Base-by-base conservation (phyloP, 1,139 yeast species). In the Pichia sp. region DNA sequence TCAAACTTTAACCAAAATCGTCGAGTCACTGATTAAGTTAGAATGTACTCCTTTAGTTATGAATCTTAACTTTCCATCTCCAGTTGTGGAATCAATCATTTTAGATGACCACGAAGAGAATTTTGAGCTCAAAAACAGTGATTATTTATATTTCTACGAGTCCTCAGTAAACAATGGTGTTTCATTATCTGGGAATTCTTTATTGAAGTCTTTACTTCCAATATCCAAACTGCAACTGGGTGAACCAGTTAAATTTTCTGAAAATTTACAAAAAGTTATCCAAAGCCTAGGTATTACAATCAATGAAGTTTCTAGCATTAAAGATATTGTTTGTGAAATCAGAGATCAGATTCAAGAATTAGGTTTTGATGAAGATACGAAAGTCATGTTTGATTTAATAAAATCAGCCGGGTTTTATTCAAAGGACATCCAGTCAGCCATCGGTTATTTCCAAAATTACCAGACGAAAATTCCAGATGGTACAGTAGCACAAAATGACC, bases 361-460 rank as follows among this genome's bases (percentile, higher is more conserved):
- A 27, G 50, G 46, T 6, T 35, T 57, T n/a, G 62, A 58, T 40
- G 47, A 49, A 6, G 40, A 40, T 5, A 41, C 46, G 8, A 37
- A 41, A 9, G 43, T 47, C 3, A 48, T 44, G 40, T 34, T 49
- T 61, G 69, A 49, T 54, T 64, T 49, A 51, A 52, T 58, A 9
- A 51, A 46, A 42, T 52, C 58, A 1, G 42, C 50, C 11, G 62
- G 59, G 1, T 57, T 58, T 39, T 45, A 55, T 39, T 47, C 51
- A n/a, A 53, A 59, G 33, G 68, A 75, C 44, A 60, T 69, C 10
- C 64, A 65, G 23, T 55, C 59, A 31, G 64, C 78, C 0, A 61
- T 78, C 32, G 64, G 66, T 10, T 57, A 71, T 6, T 79, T 75
- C 55, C 73, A 77, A 47, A 67, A 69, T 29, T 78, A 70, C 54